Conservation (phyloP, 2,329 filamentous ascomycete species). For the Sclerotinia borealis region DNA sequence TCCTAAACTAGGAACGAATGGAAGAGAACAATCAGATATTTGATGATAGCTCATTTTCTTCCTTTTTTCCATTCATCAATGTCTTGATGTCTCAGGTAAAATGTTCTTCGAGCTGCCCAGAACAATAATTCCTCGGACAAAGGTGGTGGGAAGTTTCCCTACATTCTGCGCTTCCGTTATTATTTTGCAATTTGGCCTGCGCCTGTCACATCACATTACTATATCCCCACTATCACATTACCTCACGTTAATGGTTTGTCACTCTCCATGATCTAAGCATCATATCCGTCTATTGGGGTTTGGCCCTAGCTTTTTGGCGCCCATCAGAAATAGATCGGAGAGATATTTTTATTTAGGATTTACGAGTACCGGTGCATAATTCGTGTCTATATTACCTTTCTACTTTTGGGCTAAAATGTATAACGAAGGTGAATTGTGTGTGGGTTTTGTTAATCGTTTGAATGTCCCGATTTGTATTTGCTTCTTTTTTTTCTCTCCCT, state of each 20-base stretch:
- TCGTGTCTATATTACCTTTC: not conserved
- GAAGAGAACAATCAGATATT: not conserved
- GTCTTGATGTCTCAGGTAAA: not conserved
- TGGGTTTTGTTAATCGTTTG: too few relatives aligned
- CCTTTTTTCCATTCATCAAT: not conserved
- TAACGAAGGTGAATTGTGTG: too few relatives aligned
- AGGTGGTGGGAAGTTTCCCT: conserved; percentile 3
- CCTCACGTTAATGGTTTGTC: not conserved
- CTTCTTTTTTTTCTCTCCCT: not conserved
- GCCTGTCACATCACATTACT: not conserved
- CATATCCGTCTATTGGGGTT: not conserved
- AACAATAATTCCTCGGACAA: not conserved
- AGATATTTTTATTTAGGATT: not conserved
- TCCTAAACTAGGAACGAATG: not conserved
- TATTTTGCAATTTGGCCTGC: not conserved
- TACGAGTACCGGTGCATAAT: not conserved
- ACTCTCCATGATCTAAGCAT: not conserved
- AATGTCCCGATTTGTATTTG: not conserved
- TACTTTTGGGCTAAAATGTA: too few relatives aligned
- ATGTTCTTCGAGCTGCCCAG: not conserved
- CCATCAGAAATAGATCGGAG: too few relatives aligned
- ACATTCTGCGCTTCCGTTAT: not conserved
- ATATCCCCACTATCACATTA: not conserved
- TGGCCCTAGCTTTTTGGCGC: not conserved
- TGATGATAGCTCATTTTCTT: not conserved